Evolutionary conservation across 2,329 filamentous ascomycete genomes (phyloP).

Genomic region (Cytospora leucostoma): DNA sequence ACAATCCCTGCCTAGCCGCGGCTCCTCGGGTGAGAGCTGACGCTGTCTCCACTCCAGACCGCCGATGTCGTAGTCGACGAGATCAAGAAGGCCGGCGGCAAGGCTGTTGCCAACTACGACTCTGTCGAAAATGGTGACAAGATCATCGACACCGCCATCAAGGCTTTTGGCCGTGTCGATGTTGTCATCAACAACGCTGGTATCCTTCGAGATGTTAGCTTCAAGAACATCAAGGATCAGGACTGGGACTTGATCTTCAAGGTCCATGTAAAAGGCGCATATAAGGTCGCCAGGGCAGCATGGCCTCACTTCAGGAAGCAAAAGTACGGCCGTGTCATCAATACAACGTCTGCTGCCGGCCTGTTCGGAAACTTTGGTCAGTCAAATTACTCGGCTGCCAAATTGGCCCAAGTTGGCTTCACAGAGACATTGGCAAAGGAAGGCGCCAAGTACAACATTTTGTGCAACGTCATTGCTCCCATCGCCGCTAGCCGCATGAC

Average conservation of each 20-base stretch:
- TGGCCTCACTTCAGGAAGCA: conserved; percentile 99
- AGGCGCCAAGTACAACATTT: conserved; percentile 96
- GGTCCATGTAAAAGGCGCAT: conserved; percentile 90
- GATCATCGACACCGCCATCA: conserved; percentile 88
- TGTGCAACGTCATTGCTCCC: conserved; percentile 91
- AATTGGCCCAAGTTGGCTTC: conserved; percentile 93
- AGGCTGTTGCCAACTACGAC: conserved; percentile 97
- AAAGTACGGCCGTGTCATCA: conserved; percentile 96
- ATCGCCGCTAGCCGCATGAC: conserved; percentile 97
- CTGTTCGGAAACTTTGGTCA: conserved; percentile 96
- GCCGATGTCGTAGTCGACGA: conserved; percentile 82
- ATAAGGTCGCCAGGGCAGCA: conserved; percentile 91
- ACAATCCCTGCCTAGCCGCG: not conserved
- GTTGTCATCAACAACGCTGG: conserved; percentile 97
- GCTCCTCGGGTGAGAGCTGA: not conserved
- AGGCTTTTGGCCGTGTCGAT: conserved; percentile 83
- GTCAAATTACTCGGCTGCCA: conserved; percentile 96
- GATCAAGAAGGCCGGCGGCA: conserved; percentile 85
- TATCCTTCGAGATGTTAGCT: conserved; percentile 91
- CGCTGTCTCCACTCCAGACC: conserved; percentile 51
- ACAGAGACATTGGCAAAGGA: conserved; percentile 98
- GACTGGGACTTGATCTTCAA: conserved; percentile 96
- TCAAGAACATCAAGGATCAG: conserved; percentile 97
- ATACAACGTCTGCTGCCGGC: conserved; percentile 93
- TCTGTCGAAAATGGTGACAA: conserved; percentile 88